A percentile compares a stretch with the other conserved stretches of the same genome.
Evolutionary conservation across 1,139 yeast species (phyloP).

Genomic region (Magnusiomyces magnusii): DNA sequence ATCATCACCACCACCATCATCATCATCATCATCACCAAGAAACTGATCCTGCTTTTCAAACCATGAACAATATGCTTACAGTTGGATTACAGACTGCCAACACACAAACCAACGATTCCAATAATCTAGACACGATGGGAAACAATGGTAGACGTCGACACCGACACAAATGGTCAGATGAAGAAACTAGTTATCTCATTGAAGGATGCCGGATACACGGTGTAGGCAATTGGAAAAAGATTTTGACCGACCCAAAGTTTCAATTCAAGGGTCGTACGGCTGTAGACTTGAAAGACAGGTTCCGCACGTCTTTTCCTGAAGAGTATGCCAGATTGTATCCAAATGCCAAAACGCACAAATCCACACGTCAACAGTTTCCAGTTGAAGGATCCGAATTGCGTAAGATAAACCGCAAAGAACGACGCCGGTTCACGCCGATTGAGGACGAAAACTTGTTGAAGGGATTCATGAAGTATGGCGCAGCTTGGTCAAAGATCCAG

Average conservation of each 20-base stretch:
- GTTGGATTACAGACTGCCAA: neutral
- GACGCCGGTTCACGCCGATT: conserved; percentile 47
- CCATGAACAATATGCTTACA: neutral
- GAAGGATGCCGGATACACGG: conserved; percentile 40
- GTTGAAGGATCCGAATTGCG: conserved; percentile 23
- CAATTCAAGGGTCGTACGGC: conserved; percentile 39
- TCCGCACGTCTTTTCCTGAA: conserved; percentile 40
- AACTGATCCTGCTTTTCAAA: neutral
- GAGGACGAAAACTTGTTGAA: conserved; percentile 66
- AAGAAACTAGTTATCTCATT: conserved; percentile 37
- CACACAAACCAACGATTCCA: neutral
- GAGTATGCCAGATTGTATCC: conserved; percentile 40
- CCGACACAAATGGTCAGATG: conserved; percentile 37
- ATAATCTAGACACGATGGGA: neutral
- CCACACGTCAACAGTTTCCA: conserved; percentile 22
- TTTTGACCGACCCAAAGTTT: conserved; percentile 35
- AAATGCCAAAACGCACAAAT: conserved; percentile 39
- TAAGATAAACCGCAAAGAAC: conserved; percentile 39
- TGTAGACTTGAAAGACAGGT: conserved; percentile 37
- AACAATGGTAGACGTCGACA: conserved; percentile 29
- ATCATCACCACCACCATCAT: neutral
- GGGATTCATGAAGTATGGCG: conserved; percentile 67
- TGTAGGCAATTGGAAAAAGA: conserved; percentile 43
- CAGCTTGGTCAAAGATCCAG: conserved; percentile 82
- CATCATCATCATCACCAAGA: neutral